Conservation (phyloP, 192 early-diverging fungal species). For the Coemansia sp. region DNA sequence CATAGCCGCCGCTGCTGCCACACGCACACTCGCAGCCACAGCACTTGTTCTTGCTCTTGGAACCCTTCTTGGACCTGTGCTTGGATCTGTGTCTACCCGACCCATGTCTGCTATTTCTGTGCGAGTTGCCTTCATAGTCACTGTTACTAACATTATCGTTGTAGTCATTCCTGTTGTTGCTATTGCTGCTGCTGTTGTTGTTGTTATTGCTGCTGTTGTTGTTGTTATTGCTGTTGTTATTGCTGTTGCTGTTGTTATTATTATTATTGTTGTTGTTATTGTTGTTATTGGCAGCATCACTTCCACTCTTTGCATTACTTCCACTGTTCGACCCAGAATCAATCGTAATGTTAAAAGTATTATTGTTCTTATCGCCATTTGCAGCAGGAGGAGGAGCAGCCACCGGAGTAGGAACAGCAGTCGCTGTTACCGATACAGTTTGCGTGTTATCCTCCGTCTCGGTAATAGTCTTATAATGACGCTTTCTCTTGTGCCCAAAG, state of each 20-base stretch:
- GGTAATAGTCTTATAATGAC: constrained; percentile 1
- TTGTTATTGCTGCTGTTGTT: not conserved
- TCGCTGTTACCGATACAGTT: not conserved
- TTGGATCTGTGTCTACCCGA: not conserved
- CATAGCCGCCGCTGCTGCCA: not conserved
- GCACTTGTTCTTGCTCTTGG: not conserved
- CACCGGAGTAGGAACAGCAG: not conserved
- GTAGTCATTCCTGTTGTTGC: not conserved
- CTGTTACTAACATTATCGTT: not conserved
- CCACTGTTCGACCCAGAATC: not conserved
- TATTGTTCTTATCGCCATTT: not conserved
- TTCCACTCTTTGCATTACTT: not conserved
- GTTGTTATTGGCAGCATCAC: not conserved
- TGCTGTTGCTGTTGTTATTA: not conserved
- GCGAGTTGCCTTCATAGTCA: not conserved
- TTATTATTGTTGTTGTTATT: not conserved
- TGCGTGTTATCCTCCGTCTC: not conserved
- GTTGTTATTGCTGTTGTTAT: not conserved
- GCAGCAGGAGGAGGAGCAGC: not conserved
- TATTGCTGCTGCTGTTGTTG: not conserved
- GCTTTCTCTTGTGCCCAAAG: not conserved
- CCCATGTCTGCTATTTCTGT: not conserved
- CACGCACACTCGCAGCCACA: constrained; percentile 5
- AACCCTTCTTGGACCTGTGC: constrained; percentile 3
- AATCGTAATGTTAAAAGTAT: not conserved